These are phyloP conservation scores for Rhodotorula diobovata DNA, from an alignment of 768 basidiomycete genomes.

Conservation along the genomic window DNA sequence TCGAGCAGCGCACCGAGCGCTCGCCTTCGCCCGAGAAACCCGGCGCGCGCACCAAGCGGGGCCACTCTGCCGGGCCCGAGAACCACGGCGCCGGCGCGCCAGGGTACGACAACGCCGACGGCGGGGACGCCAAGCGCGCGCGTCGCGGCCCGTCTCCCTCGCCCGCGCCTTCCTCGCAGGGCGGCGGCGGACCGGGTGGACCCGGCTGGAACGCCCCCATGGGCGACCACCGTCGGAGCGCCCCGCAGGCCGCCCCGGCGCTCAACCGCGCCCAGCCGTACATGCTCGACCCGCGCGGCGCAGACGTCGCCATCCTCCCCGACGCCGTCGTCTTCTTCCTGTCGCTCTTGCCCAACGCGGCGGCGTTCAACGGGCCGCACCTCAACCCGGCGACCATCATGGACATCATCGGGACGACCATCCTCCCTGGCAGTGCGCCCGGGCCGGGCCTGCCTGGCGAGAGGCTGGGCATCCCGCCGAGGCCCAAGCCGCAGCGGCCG, in stretches of 20 bases:
- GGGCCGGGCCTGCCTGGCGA: slow-evolving; percentile 37
- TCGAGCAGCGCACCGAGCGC: slow-evolving; percentile 2
- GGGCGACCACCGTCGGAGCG: slow-evolving; percentile 20
- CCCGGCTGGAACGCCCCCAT: slow-evolving; percentile 44
- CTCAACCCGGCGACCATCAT: slow-evolving; percentile 35
- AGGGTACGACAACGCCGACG: slow-evolving; percentile 43
- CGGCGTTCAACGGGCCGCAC: slow-evolving; percentile 63
- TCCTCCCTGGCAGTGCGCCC: slow-evolving; percentile 35
- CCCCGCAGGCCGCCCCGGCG: slow-evolving; percentile 30
- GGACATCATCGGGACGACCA: slow-evolving; percentile 37
- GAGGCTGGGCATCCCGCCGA: slow-evolving; percentile 33
- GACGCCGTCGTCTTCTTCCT: slow-evolving; percentile 70
- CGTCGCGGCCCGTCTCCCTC: slow-evolving; percentile 12
- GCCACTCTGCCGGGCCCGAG: slow-evolving; percentile 29
- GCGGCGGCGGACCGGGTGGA: slow-evolving; percentile 43
- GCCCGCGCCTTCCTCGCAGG: slow-evolving; percentile 26
- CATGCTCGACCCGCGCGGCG: slow-evolving; percentile 49
- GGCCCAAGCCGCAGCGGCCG: slow-evolving; percentile 24
- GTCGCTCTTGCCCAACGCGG: slow-evolving; percentile 65
- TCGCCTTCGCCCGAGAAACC: slow-evolving; percentile 14
- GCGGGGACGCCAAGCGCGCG: slow-evolving; percentile 32
- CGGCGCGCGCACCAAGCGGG: slow-evolving; percentile 28
- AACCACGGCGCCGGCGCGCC: slow-evolving; percentile 9
- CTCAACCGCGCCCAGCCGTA: slow-evolving; percentile 47
- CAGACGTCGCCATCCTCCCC: slow-evolving; percentile 49